Conservation (phyloP, 1,284 basidiomycete species). For the Neonothopanus nambi region DNA sequence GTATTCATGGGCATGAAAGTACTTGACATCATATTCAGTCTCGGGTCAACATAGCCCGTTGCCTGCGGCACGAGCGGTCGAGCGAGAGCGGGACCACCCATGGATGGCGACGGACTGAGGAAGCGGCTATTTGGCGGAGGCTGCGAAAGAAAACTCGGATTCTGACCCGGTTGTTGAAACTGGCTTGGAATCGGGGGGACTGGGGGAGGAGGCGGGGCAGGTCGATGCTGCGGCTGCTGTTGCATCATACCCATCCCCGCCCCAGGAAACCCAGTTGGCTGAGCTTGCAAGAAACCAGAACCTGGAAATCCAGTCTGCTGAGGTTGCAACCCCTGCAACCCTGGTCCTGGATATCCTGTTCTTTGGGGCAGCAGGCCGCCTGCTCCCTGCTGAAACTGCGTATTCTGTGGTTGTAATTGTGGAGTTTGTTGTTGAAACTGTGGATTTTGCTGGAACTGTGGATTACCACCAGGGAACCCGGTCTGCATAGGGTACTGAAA, state of each 20-base stretch:
- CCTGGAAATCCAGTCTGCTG: conserved; percentile 36
- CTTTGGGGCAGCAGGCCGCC: conserved; percentile 40
- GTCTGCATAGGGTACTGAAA: conserved; percentile 53
- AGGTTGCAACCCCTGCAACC: conserved; percentile 13
- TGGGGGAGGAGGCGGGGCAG: conserved; percentile 55
- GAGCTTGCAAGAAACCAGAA: conserved; percentile 39
- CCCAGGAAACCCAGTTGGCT: conserved; percentile 48
- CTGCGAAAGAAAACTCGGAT: conserved; percentile 39
- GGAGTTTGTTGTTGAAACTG: conserved; percentile 52
- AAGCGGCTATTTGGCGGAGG: conserved; percentile 49
- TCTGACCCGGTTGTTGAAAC: conserved; percentile 53
- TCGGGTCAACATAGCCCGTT: conserved; percentile 84
- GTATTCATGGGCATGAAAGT: conserved; percentile 83
- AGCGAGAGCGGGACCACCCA: conserved; percentile 34
- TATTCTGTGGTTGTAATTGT: conserved; percentile 41
- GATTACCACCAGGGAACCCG: conserved; percentile 44
- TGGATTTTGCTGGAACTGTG: conserved; percentile 47
- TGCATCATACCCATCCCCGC: conserved; percentile 37
- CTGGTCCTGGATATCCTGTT: conserved; percentile 38
- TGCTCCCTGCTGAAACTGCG: conserved; percentile 29
- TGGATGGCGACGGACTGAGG: conserved; percentile 61
- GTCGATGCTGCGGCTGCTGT: conserved; percentile 50
- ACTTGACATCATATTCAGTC: conserved; percentile 81
- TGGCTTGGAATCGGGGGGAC: conserved; percentile 62
- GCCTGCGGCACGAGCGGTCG: conserved; percentile 70